A percentile compares a stretch with the other conserved stretches of the same genome.
Evolutionary conservation across 1,284 basidiomycete species (phyloP).

Genomic region (Mycena citricolor): DNA sequence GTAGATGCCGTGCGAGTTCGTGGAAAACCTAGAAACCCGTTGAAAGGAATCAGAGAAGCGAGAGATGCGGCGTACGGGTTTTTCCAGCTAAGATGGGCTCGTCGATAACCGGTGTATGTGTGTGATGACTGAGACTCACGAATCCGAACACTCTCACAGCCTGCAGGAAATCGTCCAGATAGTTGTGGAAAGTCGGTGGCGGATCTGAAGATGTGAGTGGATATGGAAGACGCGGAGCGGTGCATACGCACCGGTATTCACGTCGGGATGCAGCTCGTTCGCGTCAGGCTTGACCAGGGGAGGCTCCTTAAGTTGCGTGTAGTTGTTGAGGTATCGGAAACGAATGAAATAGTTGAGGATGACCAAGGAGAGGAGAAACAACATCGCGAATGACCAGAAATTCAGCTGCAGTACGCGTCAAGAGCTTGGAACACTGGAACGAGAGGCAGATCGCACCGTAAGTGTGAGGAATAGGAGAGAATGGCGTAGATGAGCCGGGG

Average conservation of each 20-base stretch:
- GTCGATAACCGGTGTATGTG: constrained; percentile 4
- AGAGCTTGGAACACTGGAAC: constrained; percentile 1
- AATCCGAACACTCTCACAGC: constrained; percentile 95
- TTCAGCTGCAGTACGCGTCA: constrained; percentile 57
- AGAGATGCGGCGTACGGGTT: constrained; percentile 63
- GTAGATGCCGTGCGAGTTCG: constrained; percentile 89
- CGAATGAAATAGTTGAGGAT: constrained; percentile 83
- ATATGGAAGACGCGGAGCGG: background rate
- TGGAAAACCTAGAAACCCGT: constrained; percentile 73
- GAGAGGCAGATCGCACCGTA: constrained; percentile 49
- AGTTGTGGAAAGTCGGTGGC: constrained; percentile 86
- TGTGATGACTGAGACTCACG: constrained; percentile 32
- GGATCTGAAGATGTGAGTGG: constrained; percentile 42
- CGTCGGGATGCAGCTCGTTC: constrained; percentile 82
- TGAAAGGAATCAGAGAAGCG: background rate
- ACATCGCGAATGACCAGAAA: constrained; percentile 82
- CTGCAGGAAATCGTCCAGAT: constrained; percentile 92
- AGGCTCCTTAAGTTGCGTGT: constrained; percentile 82
- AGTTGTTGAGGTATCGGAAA: constrained; percentile 76
- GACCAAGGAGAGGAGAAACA: constrained; percentile 67
- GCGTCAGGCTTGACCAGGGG: constrained; percentile 78
- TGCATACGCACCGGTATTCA: constrained; percentile 56
- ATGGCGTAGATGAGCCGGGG: constrained; percentile 76
- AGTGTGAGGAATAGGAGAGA: constrained; percentile 87
- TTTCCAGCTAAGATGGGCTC: constrained; percentile 61